A percentile compares a stretch with the other conserved stretches of the same genome.
Evolutionary conservation across 345 rosid species (phyloP).

Genomic region (Carallia pectinifolia): DNA sequence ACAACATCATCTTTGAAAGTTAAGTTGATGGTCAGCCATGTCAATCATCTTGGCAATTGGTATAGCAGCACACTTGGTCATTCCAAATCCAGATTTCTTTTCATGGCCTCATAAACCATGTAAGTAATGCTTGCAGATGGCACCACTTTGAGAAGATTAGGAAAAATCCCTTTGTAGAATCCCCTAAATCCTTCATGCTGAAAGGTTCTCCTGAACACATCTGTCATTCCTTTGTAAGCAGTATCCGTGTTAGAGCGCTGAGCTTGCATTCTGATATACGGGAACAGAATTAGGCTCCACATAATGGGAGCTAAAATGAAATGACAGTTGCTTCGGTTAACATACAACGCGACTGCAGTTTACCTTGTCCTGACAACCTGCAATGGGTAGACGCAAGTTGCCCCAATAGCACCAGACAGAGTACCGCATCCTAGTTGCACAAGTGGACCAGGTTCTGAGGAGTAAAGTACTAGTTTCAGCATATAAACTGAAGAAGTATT

Average conservation of each 20-base stretch:
- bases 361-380: conserved; percentile 96
- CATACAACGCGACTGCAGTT: neutral
- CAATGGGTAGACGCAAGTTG: conserved; percentile 92
- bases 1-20: neutral
- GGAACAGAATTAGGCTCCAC: neutral
- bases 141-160: conserved; percentile 72
- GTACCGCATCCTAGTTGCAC: conserved; percentile 91
- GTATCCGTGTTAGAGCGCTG: conserved; percentile 43
- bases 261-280: conserved; percentile 79
- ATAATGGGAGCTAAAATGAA: neutral
- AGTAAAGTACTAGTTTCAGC: conserved; percentile 3
- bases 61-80: neutral
- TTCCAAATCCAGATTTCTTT: conserved; percentile 46
- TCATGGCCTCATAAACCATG: conserved; percentile 77
- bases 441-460: conserved; percentile 74
- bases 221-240: conserved; percentile 68
- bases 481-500: neutral
- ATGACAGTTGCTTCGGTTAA: neutral
- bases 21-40: neutral
- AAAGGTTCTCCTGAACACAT: conserved; percentile 69
- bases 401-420: conserved; percentile 84
- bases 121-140: conserved; percentile 58
- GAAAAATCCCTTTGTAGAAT: conserved; percentile 81
- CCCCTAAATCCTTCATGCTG: conserved; percentile 70
- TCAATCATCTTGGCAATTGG: neutral